phyloP scores from a whole-genome alignment of 148 eudicot genomes.

The Rhododendron ferrugineum region DNA sequence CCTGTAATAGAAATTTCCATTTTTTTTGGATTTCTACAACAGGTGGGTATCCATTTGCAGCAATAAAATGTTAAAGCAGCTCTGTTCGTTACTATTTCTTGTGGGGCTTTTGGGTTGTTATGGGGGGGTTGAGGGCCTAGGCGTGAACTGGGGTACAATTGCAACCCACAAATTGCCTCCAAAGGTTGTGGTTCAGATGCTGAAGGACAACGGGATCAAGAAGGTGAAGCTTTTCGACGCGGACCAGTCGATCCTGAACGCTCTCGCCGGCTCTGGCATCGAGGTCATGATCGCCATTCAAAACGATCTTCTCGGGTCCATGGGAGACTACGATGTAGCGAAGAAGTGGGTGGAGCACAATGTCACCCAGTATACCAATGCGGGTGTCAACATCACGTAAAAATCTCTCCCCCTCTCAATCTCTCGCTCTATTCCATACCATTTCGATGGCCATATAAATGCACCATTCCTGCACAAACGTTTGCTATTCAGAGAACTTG shows the following conservation, averaged over 20 bases:
- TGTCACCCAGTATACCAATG: conserved; percentile 58
- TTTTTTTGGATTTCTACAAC: background rate
- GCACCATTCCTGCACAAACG: background rate
- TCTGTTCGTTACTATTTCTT: background rate
- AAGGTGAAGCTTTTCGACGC: conserved; percentile 87
- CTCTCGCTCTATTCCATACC: background rate
- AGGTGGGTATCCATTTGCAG: background rate
- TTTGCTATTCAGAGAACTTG: background rate
- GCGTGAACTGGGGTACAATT: conserved; percentile 89
- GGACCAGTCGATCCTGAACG: conserved; percentile 42
- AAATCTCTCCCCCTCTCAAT: background rate
- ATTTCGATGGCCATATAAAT: background rate
- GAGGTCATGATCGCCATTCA: conserved; percentile 91
- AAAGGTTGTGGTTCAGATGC: conserved; percentile 54
- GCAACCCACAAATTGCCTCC: conserved; percentile 60
- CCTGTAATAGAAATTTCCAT: background rate
- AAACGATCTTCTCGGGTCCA: conserved; percentile 44
- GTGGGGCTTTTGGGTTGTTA: conserved; percentile 4
- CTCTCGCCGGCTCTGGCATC: conserved; percentile 62
- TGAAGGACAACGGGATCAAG: conserved; percentile 65
- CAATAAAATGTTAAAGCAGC: background rate
- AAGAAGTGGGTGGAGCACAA: conserved; percentile 63
- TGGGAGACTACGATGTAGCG: conserved; percentile 49
- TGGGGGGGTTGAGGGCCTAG: conserved; percentile 44
- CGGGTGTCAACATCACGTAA: conserved; percentile 86